Base-by-base conservation (phyloP, 164 flowering plant species). In the Amborella trichopoda region DNA sequence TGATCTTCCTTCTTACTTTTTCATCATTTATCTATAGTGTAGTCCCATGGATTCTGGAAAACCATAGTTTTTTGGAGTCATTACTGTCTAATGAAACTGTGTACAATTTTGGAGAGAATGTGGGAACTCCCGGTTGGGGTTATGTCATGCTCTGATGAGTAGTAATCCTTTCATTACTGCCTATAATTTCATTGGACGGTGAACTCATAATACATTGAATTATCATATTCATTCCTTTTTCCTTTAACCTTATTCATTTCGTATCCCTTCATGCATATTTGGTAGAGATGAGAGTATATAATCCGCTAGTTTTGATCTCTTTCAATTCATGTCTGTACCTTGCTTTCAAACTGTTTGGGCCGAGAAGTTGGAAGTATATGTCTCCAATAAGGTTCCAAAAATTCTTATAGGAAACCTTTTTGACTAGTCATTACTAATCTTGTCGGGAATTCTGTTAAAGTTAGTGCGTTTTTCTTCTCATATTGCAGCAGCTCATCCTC, bases 381-480 rank as follows among this genome's bases (percentile, higher is more conserved):
- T 91, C 21, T 91, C 98, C 46, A 83, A 78, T 53, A 75, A 47
- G 26, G 90, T 91, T 53, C 96, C 98, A 49, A 78, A 82, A 41
- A 52, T 53, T 62, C 62, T 91, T 44, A 67, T 83, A 37, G 98
- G 98, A 40, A 96, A 91, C 69, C 95, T 96, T 0, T 91, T 67
- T 74, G 88, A 24, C 99, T 87, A 52, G 84, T 91, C 48, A 73
- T 91, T 42, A 91, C 89, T 26, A 91, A 91, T 65, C 91, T 91
- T 39, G 70, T 91, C 78, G 99, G 96, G 3, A 91, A 91, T 58
- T 91, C 99, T 6, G 82, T 91, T 50, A 91, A 88, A 64, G 99
- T 83, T 68, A 67, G 85, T 67, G 3, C 5, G 18, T 20, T 37
- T 37, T 37, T 6, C 18, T 37, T 14, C 8, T 30, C 13, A 14